phyloP scores from a whole-genome alignment of 2,329 filamentous ascomycete genomes.

The Calonectria montana region DNA sequence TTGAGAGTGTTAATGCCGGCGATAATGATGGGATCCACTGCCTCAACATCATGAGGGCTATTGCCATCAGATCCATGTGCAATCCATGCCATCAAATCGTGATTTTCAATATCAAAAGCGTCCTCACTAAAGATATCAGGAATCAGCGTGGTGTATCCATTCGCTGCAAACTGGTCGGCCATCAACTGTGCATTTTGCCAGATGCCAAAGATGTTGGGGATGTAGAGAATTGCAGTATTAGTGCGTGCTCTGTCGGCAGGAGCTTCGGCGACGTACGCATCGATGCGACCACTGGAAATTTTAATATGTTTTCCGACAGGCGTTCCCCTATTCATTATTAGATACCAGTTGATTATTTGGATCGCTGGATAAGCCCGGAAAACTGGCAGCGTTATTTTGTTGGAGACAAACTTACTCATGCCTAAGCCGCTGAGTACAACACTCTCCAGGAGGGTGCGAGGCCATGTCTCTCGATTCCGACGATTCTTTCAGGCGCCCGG shows the following conservation, averaged over 20 bases:
- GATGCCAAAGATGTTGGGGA: conserved; percentile 1
- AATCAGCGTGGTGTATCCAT: neutral
- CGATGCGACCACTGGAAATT: neutral
- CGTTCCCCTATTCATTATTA: neutral
- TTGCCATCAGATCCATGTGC: neutral
- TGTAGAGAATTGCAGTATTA: neutral
- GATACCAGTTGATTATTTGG: neutral
- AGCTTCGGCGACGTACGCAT: neutral
- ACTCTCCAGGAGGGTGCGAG: neutral
- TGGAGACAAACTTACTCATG: neutral
- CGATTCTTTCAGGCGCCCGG: neutral
- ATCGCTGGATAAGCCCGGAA: neutral
- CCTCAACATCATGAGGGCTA: neutral
- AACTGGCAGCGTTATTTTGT: neutral
- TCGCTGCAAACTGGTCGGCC: neutral
- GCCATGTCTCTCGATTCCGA: neutral
- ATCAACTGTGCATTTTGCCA: neutral
- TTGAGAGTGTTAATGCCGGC: neutral
- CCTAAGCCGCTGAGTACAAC: neutral
- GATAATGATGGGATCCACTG: neutral
- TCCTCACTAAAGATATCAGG: neutral
- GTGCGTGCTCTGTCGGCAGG: neutral
- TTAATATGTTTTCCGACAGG: neutral
- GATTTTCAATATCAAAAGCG: neutral
- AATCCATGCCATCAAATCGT: neutral